Evolutionary conservation across 2,329 filamentous ascomycete genomes (phyloP), one percentile per base, ranked within the genome.

Genomic region (Aquanectria penicillioides): DNA sequence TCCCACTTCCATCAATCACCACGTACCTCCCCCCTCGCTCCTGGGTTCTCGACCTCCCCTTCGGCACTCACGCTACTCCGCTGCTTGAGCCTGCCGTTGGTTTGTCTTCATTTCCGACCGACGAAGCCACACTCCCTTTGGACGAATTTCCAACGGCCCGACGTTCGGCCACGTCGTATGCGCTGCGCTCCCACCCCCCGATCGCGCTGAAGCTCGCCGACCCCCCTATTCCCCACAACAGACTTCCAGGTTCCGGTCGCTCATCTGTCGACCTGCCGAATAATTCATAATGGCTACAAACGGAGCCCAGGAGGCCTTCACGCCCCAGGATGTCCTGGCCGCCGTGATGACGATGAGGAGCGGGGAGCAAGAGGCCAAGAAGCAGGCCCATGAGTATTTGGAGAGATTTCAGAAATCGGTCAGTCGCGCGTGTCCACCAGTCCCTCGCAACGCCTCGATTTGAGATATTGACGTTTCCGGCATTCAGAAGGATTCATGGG

Each of bases 381-480:
- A 90, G 75, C 90, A 93, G 77, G 94, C 93, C 59, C 94, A 97
- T 74, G 89, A 94, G 74, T 99, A 90, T 75, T 84, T 99, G 60
- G 92, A 97, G 79, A 89, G 88, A 69, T 99, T 98, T 79, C 95
- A 99, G 85, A 99, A 99, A 87, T 98, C 95, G 77, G 94, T 97
- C 78, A 54, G 77, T 71, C 12, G 25, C 37, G 13, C 36, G 43
- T 25, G 11, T 6, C 23, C 20, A 11, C 18, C 20, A 25, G 6
- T 4, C 12, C 38, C 6, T 22, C 15, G 26, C 12, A 15, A 6
- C 12, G 20, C 23, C 17, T 37, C 28, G 9, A 10, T 17, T 11
- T 10, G 12, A 18, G n/a, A 44, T 57, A 34, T 65, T 73, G 44
- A 69, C 28, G 23, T 17, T 31, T 2, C 18, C n/a, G 37, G 25